These are phyloP conservation scores for Pythium rhizo-oryzae DNA, from an alignment of 352 stramenopile species.

Conservation along the genomic window DNA sequence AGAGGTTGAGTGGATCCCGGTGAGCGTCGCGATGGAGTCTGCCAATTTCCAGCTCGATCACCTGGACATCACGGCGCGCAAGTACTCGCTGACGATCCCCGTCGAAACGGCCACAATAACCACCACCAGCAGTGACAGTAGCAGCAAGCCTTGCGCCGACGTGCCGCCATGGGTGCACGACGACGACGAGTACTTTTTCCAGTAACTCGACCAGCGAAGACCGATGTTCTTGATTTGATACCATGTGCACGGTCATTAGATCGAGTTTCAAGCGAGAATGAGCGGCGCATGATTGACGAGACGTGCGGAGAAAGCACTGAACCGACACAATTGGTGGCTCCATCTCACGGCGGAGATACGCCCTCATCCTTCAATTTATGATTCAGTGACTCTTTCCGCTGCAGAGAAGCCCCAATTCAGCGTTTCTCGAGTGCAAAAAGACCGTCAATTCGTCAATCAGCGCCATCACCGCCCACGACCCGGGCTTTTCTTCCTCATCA, in stretches of 20 bases:
- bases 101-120: not conserved
- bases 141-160: not conserved
- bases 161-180: not conserved
- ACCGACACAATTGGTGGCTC: too few relatives aligned
- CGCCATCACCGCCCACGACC: not conserved
- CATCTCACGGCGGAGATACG: too few relatives aligned
- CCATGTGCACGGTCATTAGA: too few relatives aligned
- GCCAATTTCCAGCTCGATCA: slow-evolving; percentile 1
- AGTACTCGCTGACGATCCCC: slow-evolving; percentile 24
- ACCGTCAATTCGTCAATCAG: not conserved
- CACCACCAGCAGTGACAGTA: not conserved
- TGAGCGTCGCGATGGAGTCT: slow-evolving; percentile 23
- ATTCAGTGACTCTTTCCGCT: not conserved
- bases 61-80: slow-evolving; percentile 12
- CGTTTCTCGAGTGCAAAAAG: not conserved
- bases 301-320: too few relatives aligned
- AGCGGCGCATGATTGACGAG: too few relatives aligned
- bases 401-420: not conserved
- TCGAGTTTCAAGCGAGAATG: too few relatives aligned
- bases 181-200: slow-evolving; percentile 11
- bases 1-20: slow-evolving; percentile 26
- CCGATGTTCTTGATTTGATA: too few relatives aligned
- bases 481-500: too few relatives aligned
- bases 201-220: not conserved
- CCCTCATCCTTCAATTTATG: not conserved